A percentile compares a stretch with the other conserved stretches of the same genome.
phyloP scores from a whole-genome alignment of 176 grass and related monocot genomes.

The Pharus latifolius region DNA sequence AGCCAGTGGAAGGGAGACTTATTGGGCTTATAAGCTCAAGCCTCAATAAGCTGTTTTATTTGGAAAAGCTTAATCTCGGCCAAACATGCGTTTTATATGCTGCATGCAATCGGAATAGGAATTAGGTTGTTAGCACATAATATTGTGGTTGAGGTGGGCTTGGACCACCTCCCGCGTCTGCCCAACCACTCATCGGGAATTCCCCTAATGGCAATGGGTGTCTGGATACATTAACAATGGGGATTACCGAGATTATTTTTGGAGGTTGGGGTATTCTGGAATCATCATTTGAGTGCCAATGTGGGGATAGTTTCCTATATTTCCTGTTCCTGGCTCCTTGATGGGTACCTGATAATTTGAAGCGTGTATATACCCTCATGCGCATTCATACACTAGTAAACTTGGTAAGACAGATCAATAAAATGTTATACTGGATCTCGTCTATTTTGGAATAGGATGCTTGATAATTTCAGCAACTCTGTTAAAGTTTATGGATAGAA shows the following conservation, averaged over 20 bases:
- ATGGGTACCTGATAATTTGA: neutral
- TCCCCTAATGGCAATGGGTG: neutral
- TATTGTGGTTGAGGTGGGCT: neutral
- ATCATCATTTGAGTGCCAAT: neutral
- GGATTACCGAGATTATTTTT: neutral
- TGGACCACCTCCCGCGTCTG: neutral
- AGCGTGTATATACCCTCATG: too few relatives aligned
- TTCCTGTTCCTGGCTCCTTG: neutral
- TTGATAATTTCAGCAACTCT: neutral
- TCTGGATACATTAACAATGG: too few relatives aligned
- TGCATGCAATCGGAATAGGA: neutral
- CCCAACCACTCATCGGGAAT: neutral
- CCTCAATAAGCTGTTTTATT: neutral
- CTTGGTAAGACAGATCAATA: too few relatives aligned
- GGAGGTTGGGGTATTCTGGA: neutral
- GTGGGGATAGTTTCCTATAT: neutral
- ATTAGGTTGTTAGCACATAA: conserved; percentile 3
- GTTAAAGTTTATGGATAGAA: neutral
- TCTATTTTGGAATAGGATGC: neutral
- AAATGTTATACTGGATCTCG: too few relatives aligned
- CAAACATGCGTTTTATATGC: conserved; percentile 3
- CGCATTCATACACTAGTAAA: too few relatives aligned
- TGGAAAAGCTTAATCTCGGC: neutral
- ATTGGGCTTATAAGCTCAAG: neutral
- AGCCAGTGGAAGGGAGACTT: too few relatives aligned